These are phyloP conservation scores for Aspergillus udagawae DNA, from an alignment of 2,329 filamentous ascomycete genomes.

Conservation along the genomic window DNA sequence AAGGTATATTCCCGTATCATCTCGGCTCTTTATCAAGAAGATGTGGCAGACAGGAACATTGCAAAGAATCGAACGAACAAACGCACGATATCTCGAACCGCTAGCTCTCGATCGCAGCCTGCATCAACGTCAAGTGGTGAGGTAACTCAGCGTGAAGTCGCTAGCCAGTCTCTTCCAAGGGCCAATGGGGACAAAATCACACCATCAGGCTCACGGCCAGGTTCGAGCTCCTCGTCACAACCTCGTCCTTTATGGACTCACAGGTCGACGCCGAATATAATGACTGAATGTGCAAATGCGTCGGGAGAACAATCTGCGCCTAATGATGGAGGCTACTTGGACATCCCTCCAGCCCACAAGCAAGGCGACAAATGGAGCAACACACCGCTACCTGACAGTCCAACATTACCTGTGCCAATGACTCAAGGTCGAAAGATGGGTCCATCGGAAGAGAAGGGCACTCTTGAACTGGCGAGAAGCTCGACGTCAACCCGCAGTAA, in stretches of 20 bases:
- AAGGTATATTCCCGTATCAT: slow-evolving; percentile 28
- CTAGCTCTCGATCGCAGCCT: slow-evolving; percentile 14
- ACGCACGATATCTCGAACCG: slow-evolving; percentile 18
- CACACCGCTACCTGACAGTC: slow-evolving; percentile 32
- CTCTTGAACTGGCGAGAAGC: slow-evolving; percentile 1
- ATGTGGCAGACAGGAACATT: slow-evolving; percentile 41
- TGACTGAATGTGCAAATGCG: slow-evolving; percentile 12
- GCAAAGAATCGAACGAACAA: slow-evolving; percentile 19
- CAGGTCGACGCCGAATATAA: slow-evolving; percentile 31
- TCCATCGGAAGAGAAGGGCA: slow-evolving; percentile 2
- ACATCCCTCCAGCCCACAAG: slow-evolving; percentile 30
- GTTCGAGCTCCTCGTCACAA: neutral
- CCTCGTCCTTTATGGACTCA: slow-evolving; percentile 21
- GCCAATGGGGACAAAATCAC: neutral
- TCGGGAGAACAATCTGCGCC: slow-evolving; percentile 10
- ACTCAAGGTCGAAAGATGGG: slow-evolving; percentile 5
- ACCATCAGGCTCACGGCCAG: neutral
- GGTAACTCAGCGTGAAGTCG: neutral
- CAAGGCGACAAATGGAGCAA: slow-evolving; percentile 29
- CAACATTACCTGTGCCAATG: slow-evolving; percentile 26
- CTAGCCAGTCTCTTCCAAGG: neutral
- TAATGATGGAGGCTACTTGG: slow-evolving; percentile 20
- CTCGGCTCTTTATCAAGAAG: slow-evolving; percentile 38
- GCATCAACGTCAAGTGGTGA: neutral
- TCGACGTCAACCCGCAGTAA: slow-evolving; percentile 5